Evolutionary conservation across 2,329 filamentous ascomycete species (phyloP).

Genomic region (Colletotrichum eremochloae): DNA sequence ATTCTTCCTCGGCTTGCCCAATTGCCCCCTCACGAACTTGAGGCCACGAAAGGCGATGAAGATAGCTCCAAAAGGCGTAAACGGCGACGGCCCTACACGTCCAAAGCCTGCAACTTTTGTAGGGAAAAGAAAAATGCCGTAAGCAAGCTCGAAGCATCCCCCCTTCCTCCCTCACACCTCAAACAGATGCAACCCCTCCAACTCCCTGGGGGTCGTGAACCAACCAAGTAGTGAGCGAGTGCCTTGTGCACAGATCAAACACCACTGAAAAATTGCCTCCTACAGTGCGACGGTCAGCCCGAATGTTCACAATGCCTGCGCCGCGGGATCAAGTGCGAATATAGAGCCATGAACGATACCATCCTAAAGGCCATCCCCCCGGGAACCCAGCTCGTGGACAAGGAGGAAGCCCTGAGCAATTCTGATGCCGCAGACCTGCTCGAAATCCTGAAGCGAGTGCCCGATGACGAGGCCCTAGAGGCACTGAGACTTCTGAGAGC

Average conservation of each 20-base stretch:
- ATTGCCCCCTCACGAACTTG: too few relatives aligned
- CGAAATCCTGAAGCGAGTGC: neutral
- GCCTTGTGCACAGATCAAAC: neutral
- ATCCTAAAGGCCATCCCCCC: slow-evolving; percentile 1
- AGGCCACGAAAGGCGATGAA: neutral
- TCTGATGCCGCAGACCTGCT: slow-evolving; percentile 6
- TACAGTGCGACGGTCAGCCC: slow-evolving; percentile 9
- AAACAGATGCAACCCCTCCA: neutral
- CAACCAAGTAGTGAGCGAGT: too few relatives aligned
- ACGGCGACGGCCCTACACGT: neutral
- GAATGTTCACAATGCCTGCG: neutral
- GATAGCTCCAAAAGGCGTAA: neutral
- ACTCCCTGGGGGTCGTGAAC: neutral
- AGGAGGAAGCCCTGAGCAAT: neutral
- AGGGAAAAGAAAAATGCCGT: slow-evolving; percentile 12
- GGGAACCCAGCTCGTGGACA: neutral
- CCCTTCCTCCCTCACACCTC: neutral
- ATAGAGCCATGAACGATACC: neutral
- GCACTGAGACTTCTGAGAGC: neutral
- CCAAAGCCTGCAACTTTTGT: slow-evolving; percentile 18
- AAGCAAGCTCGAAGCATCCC: neutral
- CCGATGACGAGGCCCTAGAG: neutral
- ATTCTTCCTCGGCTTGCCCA: neutral
- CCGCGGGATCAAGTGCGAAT: slow-evolving; percentile 5
- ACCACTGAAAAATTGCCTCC: neutral